Evolutionary conservation across 176 grass and related monocot genomes (phyloP), one percentile per base, ranked within the genome.

Genomic region (Tuctoria greenei): DNA sequence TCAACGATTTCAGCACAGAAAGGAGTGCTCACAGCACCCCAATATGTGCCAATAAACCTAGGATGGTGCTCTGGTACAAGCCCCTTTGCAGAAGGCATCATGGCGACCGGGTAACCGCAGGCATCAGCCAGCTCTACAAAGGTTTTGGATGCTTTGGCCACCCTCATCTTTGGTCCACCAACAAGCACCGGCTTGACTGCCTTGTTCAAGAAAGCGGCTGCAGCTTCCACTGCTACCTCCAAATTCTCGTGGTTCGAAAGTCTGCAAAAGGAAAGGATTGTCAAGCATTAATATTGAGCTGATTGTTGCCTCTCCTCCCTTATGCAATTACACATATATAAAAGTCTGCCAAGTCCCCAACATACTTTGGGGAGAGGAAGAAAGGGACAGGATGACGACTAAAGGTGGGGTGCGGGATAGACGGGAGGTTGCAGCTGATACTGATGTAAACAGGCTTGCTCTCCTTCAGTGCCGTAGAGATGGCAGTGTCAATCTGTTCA

Each of bases 401-500:
- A 15, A 89, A 89, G 1, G 76, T 85, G 5, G 86, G 82, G 42
- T 89, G 82, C 14, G 86, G 86, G 20, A 89, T 86, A 0, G 82
- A 71, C 0, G 87, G 56, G 43, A 89, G 82, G 51, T 89, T 81
- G 82, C 87, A 89, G 52, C 82, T 71, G 64, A 89, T 86, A 58
- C 82, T 89, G 34, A 89, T 86, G 67, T 89, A 89, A 77, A 89
- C 87, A 36, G 87, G 87, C 13, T 89, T 89, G 77, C 87, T 89
- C 64, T 89, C 82, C 71, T 72, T 89, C 41, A 89, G 18, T 44
- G 87, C 82, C n/a, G 87, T 89, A 54, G 87, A 86, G 40, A 89
- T 86, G 71, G 87, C 82, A 36, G 45, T 76, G 65, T 89, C 87
- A 28, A 89, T 89, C 65, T 85, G 82, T 25, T 89, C 87, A 24